Base-by-base conservation (phyloP, 176 grass and related monocot genomes). In the Carex cristatella region DNA sequence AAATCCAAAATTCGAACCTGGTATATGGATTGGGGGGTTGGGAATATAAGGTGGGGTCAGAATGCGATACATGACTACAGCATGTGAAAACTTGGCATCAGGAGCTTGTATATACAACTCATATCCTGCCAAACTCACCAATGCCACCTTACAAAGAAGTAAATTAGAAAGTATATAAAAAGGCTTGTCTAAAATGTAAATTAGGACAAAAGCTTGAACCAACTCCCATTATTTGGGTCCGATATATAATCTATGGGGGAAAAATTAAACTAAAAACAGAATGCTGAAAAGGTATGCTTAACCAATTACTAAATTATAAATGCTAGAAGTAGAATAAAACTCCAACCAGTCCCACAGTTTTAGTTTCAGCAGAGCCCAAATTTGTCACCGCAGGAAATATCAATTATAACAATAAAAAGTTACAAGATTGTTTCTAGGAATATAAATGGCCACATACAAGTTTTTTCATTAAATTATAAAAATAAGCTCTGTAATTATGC, bases 81-180 rank as follows among this genome's bases (percentile, higher is more conserved):
- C 91, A 93, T 91, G 87, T 13, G 89, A 69, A 87, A 88, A 87
- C 32, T 83, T 78, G 71, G 84, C 65, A 35, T 63, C 56, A 19
- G 42, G 5, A 57, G 73, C 8, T 66, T 33, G 59, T 13, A 54
- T 80, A 61, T 79, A 66, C 13, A 80, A 44, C 32, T 82, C 73
- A 16, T 77, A 77, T 77, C 49, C 73, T 1, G 12, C 27, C 73
- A 77, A 77, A 77, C 73, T 77, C 4, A 77, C 73, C 73, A 77
- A 77, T 56, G 73, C 73, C 46, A 77, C 73, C 73, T 77, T 56
- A 31, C 73, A 77, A 56, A 31, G 12, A 56, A 54, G 56, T 55
- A 56, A 56, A 77, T 77, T 76, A 77, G 23, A 15, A 16, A 33
- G 57, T 11, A 51, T 15, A 65, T 27, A 82, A 2, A 81, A 65